Evolutionary conservation across 2,329 filamentous ascomycete genomes (phyloP).

Genomic region (Diaporthe citrichinensis): DNA sequence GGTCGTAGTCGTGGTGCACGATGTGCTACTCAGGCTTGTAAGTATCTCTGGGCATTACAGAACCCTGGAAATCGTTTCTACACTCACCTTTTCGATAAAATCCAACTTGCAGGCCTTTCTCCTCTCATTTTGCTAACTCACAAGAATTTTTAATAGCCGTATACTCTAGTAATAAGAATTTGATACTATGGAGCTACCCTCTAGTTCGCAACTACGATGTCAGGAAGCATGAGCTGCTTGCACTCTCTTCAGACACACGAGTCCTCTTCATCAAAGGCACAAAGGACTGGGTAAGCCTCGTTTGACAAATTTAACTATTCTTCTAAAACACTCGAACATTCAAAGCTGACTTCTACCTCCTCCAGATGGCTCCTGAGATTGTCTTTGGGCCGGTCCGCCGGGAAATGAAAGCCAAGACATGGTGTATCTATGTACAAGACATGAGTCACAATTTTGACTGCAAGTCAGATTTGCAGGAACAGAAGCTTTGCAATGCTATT

Average conservation of each 20-base stretch:
- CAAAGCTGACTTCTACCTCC: not conserved
- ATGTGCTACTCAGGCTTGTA: not conserved
- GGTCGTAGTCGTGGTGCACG: conserved; percentile 4
- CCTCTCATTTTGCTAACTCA: not conserved
- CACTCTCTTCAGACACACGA: not conserved
- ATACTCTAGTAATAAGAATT: not conserved
- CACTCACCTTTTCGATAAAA: not conserved
- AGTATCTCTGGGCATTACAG: not conserved
- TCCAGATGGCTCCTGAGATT: not conserved
- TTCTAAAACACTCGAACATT: not conserved
- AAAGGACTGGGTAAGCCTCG: not conserved
- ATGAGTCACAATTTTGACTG: not conserved
- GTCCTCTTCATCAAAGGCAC: conserved; percentile 9
- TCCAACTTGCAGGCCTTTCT: not conserved
- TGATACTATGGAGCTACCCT: conserved; percentile 8
- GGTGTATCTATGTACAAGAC: not conserved
- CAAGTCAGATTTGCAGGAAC: not conserved
- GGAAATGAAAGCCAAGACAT: not conserved
- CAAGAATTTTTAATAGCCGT: not conserved
- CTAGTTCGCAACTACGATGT: not conserved
- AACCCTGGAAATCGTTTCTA: not conserved
- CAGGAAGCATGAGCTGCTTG: not conserved
- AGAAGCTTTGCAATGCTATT: not conserved
- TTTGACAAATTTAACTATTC: not conserved
- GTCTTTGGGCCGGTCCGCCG: not conserved